Evolutionary conservation across 2,329 filamentous ascomycete species (phyloP), one percentile per base, ranked within the genome.

Genomic region (Simplicillium aogashimaense): DNA sequence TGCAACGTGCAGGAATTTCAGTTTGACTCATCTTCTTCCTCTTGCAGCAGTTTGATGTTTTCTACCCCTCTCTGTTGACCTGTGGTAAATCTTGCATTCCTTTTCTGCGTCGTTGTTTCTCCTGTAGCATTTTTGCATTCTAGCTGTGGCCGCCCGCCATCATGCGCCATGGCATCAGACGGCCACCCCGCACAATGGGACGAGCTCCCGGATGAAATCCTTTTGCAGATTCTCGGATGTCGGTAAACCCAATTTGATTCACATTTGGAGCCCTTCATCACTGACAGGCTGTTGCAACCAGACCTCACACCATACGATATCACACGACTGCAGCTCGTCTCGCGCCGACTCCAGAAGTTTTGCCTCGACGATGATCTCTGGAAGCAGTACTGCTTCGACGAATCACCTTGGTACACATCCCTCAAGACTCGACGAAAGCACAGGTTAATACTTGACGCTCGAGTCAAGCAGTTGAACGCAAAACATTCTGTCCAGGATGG

Each of bases 301-400:
- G 61, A 59, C 45, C 57, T 64, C 42, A 54, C 59, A n/a, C 61
- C 61, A 20, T 47, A 48, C 25, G 45, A 59, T 35, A 50, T 89
- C 44, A 75, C 82, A 42, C 70, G 61, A 41, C 65, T 90, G 29
- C 86, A 89, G 60, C 70, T 74, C 15, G 76, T 86, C 11, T 90
- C 78, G 18, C 76, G 69, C 46, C 71, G 69, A 35, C 75, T 90
- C 43, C 71, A 81, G 20, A 60, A 66, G 25, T 66, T 92, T 33
- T 81, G 77, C 31, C 79, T 86, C 42, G 86, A 94, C 55, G 75
- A 83, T 50, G 73, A 69, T 31, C 66, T 90, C 29, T 95, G 89
- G 89, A 82, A 83, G 45, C 63, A 71, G 3, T 70, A 81, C 54
- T 89, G 83, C 57, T 86, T 92, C 56, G 70, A 80, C 29, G 67